Base-by-base conservation (phyloP, 371 early-diverging fungal genomes). In the Lichtheimia hyalospora region DNA sequence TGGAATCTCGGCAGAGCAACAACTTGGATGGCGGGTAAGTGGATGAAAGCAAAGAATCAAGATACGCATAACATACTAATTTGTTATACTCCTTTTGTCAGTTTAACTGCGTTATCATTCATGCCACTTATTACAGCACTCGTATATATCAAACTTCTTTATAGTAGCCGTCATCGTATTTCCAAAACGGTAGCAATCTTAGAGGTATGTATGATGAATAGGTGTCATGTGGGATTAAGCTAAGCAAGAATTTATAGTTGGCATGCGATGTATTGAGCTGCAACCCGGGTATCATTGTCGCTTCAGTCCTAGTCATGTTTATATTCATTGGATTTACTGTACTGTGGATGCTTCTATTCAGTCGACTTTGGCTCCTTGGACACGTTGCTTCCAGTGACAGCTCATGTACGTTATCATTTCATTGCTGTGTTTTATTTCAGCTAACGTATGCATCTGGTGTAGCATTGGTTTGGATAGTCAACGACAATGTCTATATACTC, bases 211-310 rank as follows among this genome's bases (percentile, higher is more conserved):
- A 23, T 21, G 7, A 15, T 23, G 20, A 10, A n/a, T 34, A 21
- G 14, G 23, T 2, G 12, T 6, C 1, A 39, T 4, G 34, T 34
- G 34, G 2, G 1, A 34, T 34, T 0, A 34, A 10, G 34, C 34
- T 34, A 34, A 34, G 10, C 34, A 8, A 10, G 34, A 4, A 10
- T 1, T 3, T 44, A 7, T 70, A 90, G 88, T 76, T 92, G 46
- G 86, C 92, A 23, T 89, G 87, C 64, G 89, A 89, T 58, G 84
- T 91, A 14, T 62, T 92, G 21, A 76, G 83, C 66, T 83, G 75
- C 56, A 92, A 91, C 66, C 90, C 91, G 2, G 79, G 81, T 43
- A 79, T 90, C 60, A 72, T 91, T 50, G 62, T 82, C 20, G 77
- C 89, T 8, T 87, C 89, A 0, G 57, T 87, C 14, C 61, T 68